These are phyloP conservation scores for Tulasnella calospora DNA, from an alignment of 768 basidiomycete genomes.

Conservation along the genomic window DNA sequence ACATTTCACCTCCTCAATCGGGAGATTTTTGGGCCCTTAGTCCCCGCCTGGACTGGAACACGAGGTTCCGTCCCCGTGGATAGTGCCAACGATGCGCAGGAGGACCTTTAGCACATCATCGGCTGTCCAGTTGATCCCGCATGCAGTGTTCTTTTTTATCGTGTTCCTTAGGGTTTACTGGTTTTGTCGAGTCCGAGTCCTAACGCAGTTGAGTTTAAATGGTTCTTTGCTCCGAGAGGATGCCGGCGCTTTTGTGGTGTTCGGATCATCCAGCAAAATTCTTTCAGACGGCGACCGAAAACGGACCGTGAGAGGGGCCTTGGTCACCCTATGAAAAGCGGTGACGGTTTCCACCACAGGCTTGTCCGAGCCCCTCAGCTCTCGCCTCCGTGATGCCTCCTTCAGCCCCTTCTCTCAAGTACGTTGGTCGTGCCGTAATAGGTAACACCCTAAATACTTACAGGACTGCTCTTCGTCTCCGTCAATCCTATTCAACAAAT, in stretches of 20 bases:
- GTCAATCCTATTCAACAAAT: neutral
- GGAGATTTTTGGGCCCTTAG: neutral
- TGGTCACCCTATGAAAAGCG: neutral
- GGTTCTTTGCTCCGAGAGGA: neutral
- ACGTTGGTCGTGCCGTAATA: neutral
- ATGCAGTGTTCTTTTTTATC: neutral
- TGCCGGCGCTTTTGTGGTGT: neutral
- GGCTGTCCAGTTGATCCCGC: neutral
- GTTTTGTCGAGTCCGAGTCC: neutral
- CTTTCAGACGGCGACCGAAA: neutral
- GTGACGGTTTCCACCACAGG: neutral
- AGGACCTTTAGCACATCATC: neutral
- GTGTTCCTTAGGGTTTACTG: neutral
- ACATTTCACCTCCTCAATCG: neutral
- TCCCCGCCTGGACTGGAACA: neutral
- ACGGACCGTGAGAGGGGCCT: neutral
- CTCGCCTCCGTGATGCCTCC: neutral
- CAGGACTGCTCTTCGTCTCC: neutral
- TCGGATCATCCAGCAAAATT: neutral
- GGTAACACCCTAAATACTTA: neutral
- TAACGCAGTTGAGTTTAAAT: neutral
- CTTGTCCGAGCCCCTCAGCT: neutral
- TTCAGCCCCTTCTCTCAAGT: neutral
- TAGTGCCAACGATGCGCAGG: neutral
- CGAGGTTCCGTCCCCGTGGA: neutral